phyloP scores from a whole-genome alignment of 2,329 filamentous ascomycete genomes.

The Paecilomyces formosus region DNA sequence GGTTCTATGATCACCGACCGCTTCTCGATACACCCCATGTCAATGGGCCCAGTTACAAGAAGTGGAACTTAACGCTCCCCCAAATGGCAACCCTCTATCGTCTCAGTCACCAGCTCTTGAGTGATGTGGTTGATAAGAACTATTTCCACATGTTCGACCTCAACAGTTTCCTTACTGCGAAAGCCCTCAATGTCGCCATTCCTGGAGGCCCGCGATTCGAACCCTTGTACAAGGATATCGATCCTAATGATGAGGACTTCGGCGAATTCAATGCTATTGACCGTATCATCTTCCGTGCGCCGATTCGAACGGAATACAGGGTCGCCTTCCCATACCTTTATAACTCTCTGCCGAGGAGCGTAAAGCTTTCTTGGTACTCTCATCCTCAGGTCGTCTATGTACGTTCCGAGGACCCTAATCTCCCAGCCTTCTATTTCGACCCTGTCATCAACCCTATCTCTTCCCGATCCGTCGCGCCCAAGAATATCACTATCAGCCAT shows the following conservation, averaged over 20 bases:
- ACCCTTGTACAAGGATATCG: slow-evolving; percentile 95
- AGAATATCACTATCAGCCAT: slow-evolving; percentile 84
- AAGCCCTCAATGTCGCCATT: slow-evolving; percentile 92
- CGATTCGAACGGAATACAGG: slow-evolving; percentile 90
- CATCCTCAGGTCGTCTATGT: slow-evolving; percentile 89
- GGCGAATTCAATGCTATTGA: slow-evolving; percentile 99
- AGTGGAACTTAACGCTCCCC: slow-evolving; percentile 83
- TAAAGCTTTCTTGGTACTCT: slow-evolving; percentile 89
- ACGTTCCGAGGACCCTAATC: slow-evolving; percentile 74
- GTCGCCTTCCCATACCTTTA: slow-evolving; percentile 94
- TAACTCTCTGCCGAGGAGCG: slow-evolving; percentile 90
- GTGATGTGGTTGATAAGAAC: slow-evolving; percentile 89
- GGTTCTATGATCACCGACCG: slow-evolving; percentile 94
- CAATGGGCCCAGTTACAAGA: slow-evolving; percentile 93
- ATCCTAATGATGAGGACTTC: slow-evolving; percentile 98
- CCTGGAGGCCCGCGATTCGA: slow-evolving; percentile 97
- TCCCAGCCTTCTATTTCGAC: slow-evolving; percentile 97
- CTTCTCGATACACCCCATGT: slow-evolving; percentile 87
- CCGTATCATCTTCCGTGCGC: slow-evolving; percentile 94
- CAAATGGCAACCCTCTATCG: slow-evolving; percentile 97
- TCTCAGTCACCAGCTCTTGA: slow-evolving; percentile 81
- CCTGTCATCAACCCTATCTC: slow-evolving; percentile 97
- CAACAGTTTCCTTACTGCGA: slow-evolving; percentile 90
- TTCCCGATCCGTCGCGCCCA: slow-evolving; percentile 84
- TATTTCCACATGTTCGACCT: slow-evolving; percentile 97